These are phyloP conservation scores for Pyricularia pennisetigena DNA, from an alignment of 2,329 filamentous ascomycete species.

Conservation along the genomic window DNA sequence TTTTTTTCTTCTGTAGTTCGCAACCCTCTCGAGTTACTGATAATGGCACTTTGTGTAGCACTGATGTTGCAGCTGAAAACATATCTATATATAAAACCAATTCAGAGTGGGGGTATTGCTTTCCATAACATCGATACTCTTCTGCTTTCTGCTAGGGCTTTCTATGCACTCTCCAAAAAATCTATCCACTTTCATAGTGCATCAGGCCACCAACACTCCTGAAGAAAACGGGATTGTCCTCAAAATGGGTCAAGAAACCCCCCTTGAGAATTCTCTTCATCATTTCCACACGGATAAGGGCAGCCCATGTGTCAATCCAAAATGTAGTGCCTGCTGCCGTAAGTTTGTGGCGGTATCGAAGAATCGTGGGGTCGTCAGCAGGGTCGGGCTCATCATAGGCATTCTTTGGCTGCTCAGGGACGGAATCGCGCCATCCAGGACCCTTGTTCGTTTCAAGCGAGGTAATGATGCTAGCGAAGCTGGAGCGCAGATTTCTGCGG, in stretches of 20 bases:
- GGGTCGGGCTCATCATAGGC: slow-evolving; percentile 32
- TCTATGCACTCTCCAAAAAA: not conserved
- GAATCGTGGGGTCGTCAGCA: slow-evolving; percentile 31
- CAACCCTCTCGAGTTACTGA: no score
- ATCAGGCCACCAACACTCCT: not conserved
- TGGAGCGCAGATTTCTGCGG: slow-evolving; percentile 35
- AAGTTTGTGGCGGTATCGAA: slow-evolving; percentile 43
- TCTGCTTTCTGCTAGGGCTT: not conserved
- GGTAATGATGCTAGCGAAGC: slow-evolving; percentile 40
- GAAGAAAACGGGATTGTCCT: slow-evolving; percentile 20
- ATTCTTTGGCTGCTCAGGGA: slow-evolving; percentile 24
- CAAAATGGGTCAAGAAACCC: slow-evolving; percentile 29
- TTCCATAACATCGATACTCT: not conserved
- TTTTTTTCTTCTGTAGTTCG: not conserved
- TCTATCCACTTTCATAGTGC: not conserved
- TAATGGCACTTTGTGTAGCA: not conserved
- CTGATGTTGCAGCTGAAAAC: not conserved
- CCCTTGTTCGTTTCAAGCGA: slow-evolving; percentile 44
- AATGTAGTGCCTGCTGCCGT: slow-evolving; percentile 19
- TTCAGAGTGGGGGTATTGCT: not conserved
- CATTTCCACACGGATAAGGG: slow-evolving; percentile 36
- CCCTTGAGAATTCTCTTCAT: slow-evolving; percentile 37
- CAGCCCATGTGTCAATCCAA: slow-evolving; percentile 40
- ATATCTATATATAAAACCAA: not conserved
- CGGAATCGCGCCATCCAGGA: slow-evolving; percentile 42